Conservation (phyloP, 345 rosid species). For the Nasturtium officinale region DNA sequence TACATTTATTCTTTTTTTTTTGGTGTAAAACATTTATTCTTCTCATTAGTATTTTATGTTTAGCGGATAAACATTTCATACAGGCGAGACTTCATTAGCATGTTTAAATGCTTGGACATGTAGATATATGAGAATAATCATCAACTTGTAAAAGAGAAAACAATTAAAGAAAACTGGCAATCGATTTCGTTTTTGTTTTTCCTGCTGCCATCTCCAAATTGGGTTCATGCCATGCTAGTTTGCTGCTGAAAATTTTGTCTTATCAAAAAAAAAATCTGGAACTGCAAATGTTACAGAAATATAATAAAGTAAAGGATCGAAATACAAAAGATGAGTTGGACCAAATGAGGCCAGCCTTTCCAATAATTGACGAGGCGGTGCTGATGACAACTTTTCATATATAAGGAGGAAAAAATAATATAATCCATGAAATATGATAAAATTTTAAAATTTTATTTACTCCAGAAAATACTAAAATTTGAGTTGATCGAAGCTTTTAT, state of each 20-base stretch:
- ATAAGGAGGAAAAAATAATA: too few species aligned
- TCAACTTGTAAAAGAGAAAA: not conserved
- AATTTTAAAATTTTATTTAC: too few species aligned
- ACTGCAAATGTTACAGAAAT: not conserved
- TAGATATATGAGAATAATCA: not conserved
- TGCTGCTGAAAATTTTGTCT: not conserved
- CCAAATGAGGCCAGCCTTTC: slow-evolving; percentile 30
- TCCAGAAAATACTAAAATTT: too few species aligned
- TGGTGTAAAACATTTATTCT: too few species aligned
- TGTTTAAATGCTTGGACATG: not conserved
- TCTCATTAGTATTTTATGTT: not conserved
- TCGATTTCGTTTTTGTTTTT: not conserved
- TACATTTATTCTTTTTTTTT: too few species aligned
- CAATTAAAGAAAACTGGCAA: not conserved
- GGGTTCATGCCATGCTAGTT: slow-evolving; percentile 11
- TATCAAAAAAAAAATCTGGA: not conserved
- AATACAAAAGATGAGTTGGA: not conserved
- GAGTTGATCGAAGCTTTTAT: too few species aligned
- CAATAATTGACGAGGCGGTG: slow-evolving; percentile 38
- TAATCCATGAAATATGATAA: too few species aligned
- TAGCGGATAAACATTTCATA: not conserved
- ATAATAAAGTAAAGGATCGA: not conserved
- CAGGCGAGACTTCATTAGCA: not conserved
- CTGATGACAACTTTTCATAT: not conserved
- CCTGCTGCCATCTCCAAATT: not conserved